phyloP scores from a whole-genome alignment of 2,329 filamentous ascomycete genomes.

The Fusarium lateritium region DNA sequence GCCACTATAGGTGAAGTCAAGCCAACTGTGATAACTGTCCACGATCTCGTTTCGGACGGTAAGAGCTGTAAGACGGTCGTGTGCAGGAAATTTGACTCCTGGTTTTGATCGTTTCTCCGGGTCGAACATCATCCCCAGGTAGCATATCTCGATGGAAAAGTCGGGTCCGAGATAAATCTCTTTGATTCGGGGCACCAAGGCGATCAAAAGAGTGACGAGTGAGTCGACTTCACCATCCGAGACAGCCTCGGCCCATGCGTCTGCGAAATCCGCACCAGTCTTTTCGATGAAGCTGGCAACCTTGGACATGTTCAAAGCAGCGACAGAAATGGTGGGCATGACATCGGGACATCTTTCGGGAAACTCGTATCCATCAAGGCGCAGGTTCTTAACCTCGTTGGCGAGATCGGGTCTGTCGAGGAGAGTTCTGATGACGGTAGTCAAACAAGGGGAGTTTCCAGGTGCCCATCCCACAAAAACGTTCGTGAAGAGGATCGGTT shows the following conservation, averaged over 20 bases:
- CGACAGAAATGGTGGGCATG: not conserved
- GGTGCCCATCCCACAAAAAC: not conserved
- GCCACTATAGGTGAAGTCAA: not conserved
- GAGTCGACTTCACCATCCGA: not conserved
- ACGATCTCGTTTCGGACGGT: not conserved
- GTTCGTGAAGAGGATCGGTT: not conserved
- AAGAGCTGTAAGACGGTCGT: not conserved
- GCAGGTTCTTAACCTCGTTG: not conserved
- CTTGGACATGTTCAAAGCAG: not conserved
- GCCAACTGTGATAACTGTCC: not conserved
- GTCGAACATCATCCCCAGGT: not conserved
- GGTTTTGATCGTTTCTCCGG: fast-evolving
- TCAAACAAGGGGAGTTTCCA: not conserved
- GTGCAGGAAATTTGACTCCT: not conserved
- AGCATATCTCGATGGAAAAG: not conserved
- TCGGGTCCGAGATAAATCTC: not conserved
- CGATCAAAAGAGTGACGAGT: not conserved
- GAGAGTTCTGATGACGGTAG: not conserved
- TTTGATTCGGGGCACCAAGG: not conserved
- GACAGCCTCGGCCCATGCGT: not conserved
- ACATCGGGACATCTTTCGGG: not conserved
- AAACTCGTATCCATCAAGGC: not conserved
- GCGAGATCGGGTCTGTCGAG: not conserved
- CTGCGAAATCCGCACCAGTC: not conserved
- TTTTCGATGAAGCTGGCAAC: not conserved